Evolutionary conservation across 768 basidiomycete genomes (phyloP), one percentile per base, ranked within the genome.

Genomic region (Steccherinum ochraceum): DNA sequence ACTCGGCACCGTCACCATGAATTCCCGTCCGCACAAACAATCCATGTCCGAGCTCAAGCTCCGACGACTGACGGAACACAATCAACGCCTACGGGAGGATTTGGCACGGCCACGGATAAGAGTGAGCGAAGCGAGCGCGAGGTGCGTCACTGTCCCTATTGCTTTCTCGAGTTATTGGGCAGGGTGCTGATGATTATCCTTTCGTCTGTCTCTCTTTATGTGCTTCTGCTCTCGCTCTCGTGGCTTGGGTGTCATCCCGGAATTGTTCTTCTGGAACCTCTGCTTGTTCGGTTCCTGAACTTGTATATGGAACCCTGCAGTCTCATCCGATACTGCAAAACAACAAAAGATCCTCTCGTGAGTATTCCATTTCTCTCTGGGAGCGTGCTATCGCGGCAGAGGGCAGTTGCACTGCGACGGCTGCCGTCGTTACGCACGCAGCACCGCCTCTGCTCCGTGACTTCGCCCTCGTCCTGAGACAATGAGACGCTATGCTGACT

Each of bases 31-130:
- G 21, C 86, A 86, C 67, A 88, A 88, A 79, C 93, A 93, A 79
- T 90, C 91, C 61, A 95, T 97, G 92, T 90, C 89, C 46, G 94
- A 96, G 79, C 87, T 96, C 65, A 96, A 95, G 80, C 84, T 96
- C 56, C 83, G 93, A 30, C 78, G 94, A 39, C 73, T 97, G 64
- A 89, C 86, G 46, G 94, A 97, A 71, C 93, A 96, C 72, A 97
- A 95, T 64, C 85, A 89, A 66, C 79, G 94, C 56, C 68, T 96
- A 64, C 75, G 85, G 61, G 94, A 96, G 64, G 94, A 97, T 68
- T 72, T 97, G 54, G 82, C 85, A 41, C 73, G 93, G 58, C 91
- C 92, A n/a, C 76, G 94, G 63, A 82, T 93, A 61, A 75, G 86
- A 58, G 89, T 97, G 55, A 93, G 91, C 64, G 93, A 96, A 69